A percentile compares a stretch with the other conserved stretches of the same genome.
Evolutionary conservation across 1,139 yeast species (phyloP).

Genomic region (Magnusiomyces ingens): DNA sequence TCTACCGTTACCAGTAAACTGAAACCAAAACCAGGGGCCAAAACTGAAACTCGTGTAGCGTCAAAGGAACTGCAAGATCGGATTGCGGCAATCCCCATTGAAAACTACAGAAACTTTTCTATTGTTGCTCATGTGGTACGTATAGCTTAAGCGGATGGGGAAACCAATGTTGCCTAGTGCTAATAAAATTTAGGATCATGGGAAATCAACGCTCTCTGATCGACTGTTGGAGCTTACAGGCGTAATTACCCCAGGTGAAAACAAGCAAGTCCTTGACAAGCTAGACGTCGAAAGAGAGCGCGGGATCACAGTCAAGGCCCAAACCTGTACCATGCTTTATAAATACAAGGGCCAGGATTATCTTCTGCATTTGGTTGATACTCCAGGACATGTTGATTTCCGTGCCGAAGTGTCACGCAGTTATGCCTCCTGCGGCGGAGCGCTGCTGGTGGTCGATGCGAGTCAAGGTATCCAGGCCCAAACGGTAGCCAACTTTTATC

Average conservation of each 20-base stretch:
- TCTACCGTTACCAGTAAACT: too few species aligned
- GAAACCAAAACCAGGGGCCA: constrained; percentile 1
- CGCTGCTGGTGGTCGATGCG: constrained; percentile 83
- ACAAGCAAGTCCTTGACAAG: constrained; percentile 84
- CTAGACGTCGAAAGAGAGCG: constrained; percentile 92
- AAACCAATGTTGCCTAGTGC: background rate
- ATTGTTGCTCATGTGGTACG: constrained; percentile 83
- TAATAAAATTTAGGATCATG: constrained; percentile 53
- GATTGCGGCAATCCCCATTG: constrained; percentile 67
- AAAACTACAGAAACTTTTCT: constrained; percentile 80
- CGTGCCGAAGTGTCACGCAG: constrained; percentile 89
- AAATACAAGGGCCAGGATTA: constrained; percentile 66
- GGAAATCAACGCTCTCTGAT: constrained; percentile 88
- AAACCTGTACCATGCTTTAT: constrained; percentile 90
- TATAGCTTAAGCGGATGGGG: background rate
- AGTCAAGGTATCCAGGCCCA: constrained; percentile 97
- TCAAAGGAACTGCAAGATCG: constrained; percentile 38
- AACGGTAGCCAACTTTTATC: constrained; percentile 89
- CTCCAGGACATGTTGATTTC: constrained; percentile 98
- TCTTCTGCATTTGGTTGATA: constrained; percentile 82
- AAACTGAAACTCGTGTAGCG: background rate
- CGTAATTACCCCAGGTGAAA: constrained; percentile 62
- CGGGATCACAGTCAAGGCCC: constrained; percentile 96
- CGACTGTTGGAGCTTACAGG: constrained; percentile 81
- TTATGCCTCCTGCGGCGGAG: constrained; percentile 96